phyloP scores from a whole-genome alignment of 2,329 filamentous ascomycete genomes.

The Calonectria multiphialidica region DNA sequence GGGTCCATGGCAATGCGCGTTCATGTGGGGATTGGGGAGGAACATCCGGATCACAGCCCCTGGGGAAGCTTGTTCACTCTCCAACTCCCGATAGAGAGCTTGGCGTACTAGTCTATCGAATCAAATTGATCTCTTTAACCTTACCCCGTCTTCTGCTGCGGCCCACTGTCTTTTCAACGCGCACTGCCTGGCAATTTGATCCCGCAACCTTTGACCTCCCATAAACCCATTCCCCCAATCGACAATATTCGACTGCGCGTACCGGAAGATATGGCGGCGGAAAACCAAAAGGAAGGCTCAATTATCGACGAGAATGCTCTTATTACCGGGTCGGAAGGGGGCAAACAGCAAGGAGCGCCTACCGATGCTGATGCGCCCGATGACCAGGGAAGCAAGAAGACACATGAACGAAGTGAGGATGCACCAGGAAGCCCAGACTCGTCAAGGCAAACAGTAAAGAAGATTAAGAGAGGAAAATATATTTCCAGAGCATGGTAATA shows the following conservation, averaged over 20 bases:
- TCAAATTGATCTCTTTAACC: background rate
- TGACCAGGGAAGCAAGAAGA: background rate
- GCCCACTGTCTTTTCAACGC: background rate
- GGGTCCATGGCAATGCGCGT: background rate
- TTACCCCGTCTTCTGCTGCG: background rate
- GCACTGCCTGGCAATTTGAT: background rate
- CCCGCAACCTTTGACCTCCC: background rate
- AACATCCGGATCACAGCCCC: background rate
- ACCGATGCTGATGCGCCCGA: background rate
- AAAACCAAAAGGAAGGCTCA: background rate
- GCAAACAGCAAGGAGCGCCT: background rate
- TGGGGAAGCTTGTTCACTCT: background rate
- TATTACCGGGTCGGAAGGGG: background rate
- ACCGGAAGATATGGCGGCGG: background rate
- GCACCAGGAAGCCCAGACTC: background rate
- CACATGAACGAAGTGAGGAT: background rate
- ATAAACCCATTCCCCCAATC: background rate
- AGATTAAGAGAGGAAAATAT: constrained; percentile 35
- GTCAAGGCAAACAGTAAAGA: constrained; percentile 21
- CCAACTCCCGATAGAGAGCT: background rate
- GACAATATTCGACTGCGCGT: background rate
- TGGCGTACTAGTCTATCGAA: background rate
- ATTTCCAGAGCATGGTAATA: constrained; percentile 35
- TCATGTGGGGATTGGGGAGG: constrained; percentile 5
- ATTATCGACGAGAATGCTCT: background rate